phyloP scores from a whole-genome alignment of 306 rosid species.

The Malus sieversii region DNA sequence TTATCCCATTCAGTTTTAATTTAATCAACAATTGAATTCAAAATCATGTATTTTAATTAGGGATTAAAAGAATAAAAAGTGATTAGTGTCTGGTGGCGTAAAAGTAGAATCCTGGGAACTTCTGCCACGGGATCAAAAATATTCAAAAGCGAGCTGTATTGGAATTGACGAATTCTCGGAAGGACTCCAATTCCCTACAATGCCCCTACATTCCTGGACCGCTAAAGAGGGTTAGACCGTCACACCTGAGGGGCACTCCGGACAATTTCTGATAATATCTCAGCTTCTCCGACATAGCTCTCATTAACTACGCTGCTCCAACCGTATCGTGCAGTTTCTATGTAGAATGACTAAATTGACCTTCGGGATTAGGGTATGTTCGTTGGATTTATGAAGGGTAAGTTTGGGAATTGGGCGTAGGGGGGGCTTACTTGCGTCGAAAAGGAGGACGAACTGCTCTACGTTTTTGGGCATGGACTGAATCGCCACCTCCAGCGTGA shows the following conservation, averaged over 20 bases:
- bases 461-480: constrained; percentile 80
- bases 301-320: constrained; percentile 4
- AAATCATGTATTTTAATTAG: not conserved
- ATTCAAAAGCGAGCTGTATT: constrained; percentile 33
- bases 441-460: constrained; percentile 71
- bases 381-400: not conserved
- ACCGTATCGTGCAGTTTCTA: not conserved
- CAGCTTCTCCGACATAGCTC: constrained; percentile 30
- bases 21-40: not conserved
- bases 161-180: constrained; percentile 39
- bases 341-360: not conserved
- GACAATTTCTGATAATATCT: constrained; percentile 43
- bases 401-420: not conserved
- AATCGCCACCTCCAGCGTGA: constrained; percentile 88
- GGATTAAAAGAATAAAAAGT: constrained; percentile 2
- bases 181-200: constrained; percentile 64
- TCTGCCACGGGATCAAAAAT: constrained; percentile 15
- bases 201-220: constrained; percentile 32
- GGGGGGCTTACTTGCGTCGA: constrained; percentile 82
- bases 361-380: not conserved
- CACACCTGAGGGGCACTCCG: constrained; percentile 71
- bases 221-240: constrained; percentile 19
- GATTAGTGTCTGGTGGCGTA: constrained; percentile 9
- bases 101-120: constrained; percentile 41
- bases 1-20: not conserved